A percentile compares a stretch with the other conserved stretches of the same genome.
phyloP scores from a whole-genome alignment of 352 stramenopile species.

The Paralagenidium karlingii region DNA sequence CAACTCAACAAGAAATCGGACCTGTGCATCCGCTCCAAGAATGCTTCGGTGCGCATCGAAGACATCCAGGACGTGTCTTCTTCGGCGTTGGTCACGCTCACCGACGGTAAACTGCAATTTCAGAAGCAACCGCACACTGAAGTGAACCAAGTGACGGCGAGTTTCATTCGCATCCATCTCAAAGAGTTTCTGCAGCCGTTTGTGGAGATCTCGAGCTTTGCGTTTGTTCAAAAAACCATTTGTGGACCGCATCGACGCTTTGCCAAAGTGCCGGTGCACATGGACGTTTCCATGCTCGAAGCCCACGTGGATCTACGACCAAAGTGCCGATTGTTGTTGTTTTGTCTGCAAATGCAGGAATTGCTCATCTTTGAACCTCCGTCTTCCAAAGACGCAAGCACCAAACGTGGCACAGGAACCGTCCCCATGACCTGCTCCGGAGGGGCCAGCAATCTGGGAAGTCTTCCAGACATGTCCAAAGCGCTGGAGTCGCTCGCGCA shows the following conservation, averaged over 20 bases:
- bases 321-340: constrained; percentile 21
- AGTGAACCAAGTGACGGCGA: too few species aligned
- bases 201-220: constrained; percentile 9
- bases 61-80: constrained; percentile 15
- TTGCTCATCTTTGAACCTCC: too few species aligned
- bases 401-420: too few species aligned
- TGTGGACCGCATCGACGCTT: constrained; percentile 8
- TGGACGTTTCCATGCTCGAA: constrained; percentile 2
- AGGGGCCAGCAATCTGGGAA: too few species aligned
- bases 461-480: too few species aligned
- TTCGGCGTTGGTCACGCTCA: constrained; percentile 7
- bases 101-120: constrained; percentile 11
- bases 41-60: constrained; percentile 8
- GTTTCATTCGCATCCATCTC: too few species aligned
- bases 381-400: too few species aligned
- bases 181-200: constrained; percentile 1
- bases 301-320: constrained; percentile 16
- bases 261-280: constrained; percentile 4
- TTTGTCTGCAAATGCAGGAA: constrained; percentile 35
- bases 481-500: too few species aligned
- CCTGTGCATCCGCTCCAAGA: too few species aligned
- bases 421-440: too few species aligned
- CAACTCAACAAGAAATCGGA: too few species aligned
- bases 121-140: constrained; percentile 14
- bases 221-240: constrained; percentile 12